These are phyloP conservation scores for Adansonia grandidieri DNA, from an alignment of 441 rosid genomes.

Conservation along the genomic window DNA sequence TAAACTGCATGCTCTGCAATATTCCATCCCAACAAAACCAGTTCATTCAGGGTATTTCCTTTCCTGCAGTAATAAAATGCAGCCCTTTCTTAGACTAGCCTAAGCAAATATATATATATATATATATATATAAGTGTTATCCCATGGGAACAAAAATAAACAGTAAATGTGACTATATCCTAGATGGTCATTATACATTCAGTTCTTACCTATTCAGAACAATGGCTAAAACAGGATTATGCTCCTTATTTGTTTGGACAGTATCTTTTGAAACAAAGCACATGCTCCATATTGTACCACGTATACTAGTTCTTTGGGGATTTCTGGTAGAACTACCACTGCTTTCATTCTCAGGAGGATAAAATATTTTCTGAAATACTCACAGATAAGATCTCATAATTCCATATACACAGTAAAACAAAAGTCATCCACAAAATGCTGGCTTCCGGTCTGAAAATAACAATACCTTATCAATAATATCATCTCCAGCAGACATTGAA, in stretches of 20 bases:
- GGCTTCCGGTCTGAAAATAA: slow-evolving; percentile 32
- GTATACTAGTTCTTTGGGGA: slow-evolving; percentile 43
- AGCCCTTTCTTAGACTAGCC: slow-evolving; percentile 33
- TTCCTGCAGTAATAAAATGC: slow-evolving; percentile 61
- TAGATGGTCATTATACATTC: slow-evolving; percentile 32
- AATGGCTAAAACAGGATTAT: slow-evolving; percentile 84
- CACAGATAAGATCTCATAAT: slow-evolving; percentile 33
- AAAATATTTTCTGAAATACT: slow-evolving; percentile 63
- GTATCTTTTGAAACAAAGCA: slow-evolving; percentile 78
- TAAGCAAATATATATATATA: slow-evolving; percentile 21
- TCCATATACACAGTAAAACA: slow-evolving; percentile 22
- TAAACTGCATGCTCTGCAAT: slow-evolving; percentile 54
- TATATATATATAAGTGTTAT: slow-evolving; percentile 4
- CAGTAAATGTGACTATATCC: slow-evolving; percentile 24
- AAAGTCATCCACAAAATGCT: slow-evolving; percentile 16
- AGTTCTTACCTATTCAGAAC: slow-evolving; percentile 81
- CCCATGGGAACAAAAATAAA: slow-evolving; percentile 31
- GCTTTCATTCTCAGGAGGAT: slow-evolving; percentile 72
- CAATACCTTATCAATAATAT: slow-evolving; percentile 72
- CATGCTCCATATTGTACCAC: slow-evolving; percentile 99
- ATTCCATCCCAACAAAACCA: slow-evolving; percentile 77
- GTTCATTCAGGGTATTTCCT: slow-evolving; percentile 65
- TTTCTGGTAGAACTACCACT: slow-evolving; percentile 44
- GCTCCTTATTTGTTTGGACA: slow-evolving; percentile 61
- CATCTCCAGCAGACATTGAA: slow-evolving; percentile 60